phyloP scores from a whole-genome alignment of 73 alveolate species.

The Uronychia binucleata region DNA sequence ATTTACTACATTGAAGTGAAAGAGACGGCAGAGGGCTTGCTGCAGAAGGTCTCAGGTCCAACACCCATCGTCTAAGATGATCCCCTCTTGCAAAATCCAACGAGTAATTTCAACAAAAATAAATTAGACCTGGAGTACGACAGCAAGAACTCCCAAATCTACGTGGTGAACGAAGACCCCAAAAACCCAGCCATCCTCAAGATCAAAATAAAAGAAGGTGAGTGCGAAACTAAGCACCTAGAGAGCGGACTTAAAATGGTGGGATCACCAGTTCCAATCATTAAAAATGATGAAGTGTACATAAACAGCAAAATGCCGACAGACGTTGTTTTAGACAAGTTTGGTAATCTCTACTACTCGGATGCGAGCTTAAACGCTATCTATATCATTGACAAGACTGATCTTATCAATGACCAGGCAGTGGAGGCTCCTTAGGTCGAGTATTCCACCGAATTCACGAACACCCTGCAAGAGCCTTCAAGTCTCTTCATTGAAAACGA shows the following conservation, averaged over 20 bases:
- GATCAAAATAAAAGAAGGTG: background rate
- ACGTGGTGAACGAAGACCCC: background rate
- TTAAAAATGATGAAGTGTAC: background rate
- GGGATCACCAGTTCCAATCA: background rate
- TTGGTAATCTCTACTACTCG: background rate
- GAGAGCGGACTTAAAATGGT: background rate
- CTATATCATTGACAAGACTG: background rate
- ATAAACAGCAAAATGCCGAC: background rate
- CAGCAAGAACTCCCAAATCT: background rate
- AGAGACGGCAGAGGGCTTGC: background rate
- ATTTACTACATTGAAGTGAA: background rate
- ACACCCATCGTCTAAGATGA: background rate
- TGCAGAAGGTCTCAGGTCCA: background rate
- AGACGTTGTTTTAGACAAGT: background rate
- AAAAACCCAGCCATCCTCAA: background rate
- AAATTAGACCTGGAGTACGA: background rate
- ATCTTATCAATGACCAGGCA: background rate
- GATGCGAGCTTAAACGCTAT: background rate
- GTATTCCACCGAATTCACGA: background rate
- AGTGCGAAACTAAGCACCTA: background rate
- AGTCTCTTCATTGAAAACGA: background rate
- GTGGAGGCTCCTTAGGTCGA: background rate
- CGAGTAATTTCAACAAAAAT: background rate
- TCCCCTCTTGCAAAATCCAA: background rate
- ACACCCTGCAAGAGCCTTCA: background rate